Percentiles rank a stretch among this genome's conserved stretches.
These are phyloP conservation scores for Colletotrichum sp. DNA, from an alignment of 2,329 filamentous ascomycete species.

Conservation along the genomic window DNA sequence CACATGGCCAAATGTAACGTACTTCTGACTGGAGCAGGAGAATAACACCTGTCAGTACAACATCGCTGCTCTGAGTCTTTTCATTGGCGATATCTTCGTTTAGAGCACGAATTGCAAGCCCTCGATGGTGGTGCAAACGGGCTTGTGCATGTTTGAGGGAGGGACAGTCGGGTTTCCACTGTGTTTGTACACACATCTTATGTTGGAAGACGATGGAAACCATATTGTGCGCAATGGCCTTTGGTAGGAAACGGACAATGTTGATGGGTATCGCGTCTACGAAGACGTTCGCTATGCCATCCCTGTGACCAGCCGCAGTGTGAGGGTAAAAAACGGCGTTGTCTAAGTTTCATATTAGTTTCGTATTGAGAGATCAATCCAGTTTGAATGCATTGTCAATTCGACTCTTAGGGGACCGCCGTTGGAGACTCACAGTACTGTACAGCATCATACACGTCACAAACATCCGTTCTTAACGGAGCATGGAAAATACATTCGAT, in stretches of 20 bases:
- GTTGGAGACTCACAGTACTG: slow-evolving; percentile 17
- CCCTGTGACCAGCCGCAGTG: slow-evolving; percentile 22
- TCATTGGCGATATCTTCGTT: slow-evolving; percentile 18
- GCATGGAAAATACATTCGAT: not conserved
- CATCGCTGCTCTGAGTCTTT: slow-evolving; percentile 1
- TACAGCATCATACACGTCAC: slow-evolving; percentile 15
- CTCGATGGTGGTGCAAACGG: slow-evolving; percentile 17
- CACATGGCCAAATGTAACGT: not conserved
- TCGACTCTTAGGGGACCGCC: not conserved
- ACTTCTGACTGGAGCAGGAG: slow-evolving; percentile 15
- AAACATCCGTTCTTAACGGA: slow-evolving; percentile 10
- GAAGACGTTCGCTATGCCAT: slow-evolving; percentile 19
- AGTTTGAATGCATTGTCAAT: not conserved
- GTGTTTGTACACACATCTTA: slow-evolving; percentile 7
- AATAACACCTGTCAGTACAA: slow-evolving; percentile 16
- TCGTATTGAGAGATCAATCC: not conserved
- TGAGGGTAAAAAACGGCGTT: slow-evolving; percentile 24
- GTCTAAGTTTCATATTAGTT: not conserved
- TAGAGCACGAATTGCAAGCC: slow-evolving; percentile 15
- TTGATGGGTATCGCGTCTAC: slow-evolving; percentile 32
- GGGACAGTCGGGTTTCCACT: slow-evolving; percentile 5
- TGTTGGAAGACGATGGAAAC: slow-evolving; percentile 14
- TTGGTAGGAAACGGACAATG: not conserved
- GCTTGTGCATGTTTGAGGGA: slow-evolving; percentile 1
- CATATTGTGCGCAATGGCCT: slow-evolving; percentile 7